Conservation (phyloP, 2,329 filamentous ascomycete species). For the Aciculosporium take region DNA sequence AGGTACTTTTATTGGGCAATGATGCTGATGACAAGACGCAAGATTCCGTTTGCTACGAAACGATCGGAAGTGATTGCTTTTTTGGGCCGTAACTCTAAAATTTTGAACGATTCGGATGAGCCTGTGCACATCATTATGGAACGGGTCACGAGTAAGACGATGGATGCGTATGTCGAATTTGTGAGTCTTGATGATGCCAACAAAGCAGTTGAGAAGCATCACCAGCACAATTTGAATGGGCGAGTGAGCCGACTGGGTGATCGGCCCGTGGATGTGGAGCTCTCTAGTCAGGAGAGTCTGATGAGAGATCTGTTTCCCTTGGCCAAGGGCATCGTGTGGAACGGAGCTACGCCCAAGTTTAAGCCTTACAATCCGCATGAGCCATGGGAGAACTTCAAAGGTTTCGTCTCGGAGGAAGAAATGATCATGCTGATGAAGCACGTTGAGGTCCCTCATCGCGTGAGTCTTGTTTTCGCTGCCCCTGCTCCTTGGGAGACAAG, state of each 20-base stretch:
- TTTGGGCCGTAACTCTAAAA: constrained; percentile 41
- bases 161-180: constrained; percentile 48
- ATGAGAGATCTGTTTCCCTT: constrained; percentile 50
- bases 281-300: constrained; percentile 40
- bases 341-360: constrained; percentile 28
- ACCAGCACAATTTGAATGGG: constrained; percentile 22
- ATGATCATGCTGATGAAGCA: constrained; percentile 50
- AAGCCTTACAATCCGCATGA: constrained; percentile 20
- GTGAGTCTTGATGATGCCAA: constrained; percentile 36
- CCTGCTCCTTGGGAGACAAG: background rate
- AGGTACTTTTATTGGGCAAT: background rate
- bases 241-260: constrained; percentile 39
- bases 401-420: constrained; percentile 48
- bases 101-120: constrained; percentile 39
- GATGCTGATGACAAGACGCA: background rate
- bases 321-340: constrained; percentile 42
- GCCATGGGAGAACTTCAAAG: constrained; percentile 40
- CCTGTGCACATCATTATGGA: constrained; percentile 52
- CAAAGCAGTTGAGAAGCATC: constrained; percentile 35
- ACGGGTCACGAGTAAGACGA: constrained; percentile 45
- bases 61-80: constrained; percentile 43
- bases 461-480: constrained; percentile 24
- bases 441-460: constrained; percentile 46
- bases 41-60: constrained; percentile 43
- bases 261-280: constrained; percentile 40